Conservation (phyloP, 2,329 filamentous ascomycete genomes). For the Fusarium albidum region DNA sequence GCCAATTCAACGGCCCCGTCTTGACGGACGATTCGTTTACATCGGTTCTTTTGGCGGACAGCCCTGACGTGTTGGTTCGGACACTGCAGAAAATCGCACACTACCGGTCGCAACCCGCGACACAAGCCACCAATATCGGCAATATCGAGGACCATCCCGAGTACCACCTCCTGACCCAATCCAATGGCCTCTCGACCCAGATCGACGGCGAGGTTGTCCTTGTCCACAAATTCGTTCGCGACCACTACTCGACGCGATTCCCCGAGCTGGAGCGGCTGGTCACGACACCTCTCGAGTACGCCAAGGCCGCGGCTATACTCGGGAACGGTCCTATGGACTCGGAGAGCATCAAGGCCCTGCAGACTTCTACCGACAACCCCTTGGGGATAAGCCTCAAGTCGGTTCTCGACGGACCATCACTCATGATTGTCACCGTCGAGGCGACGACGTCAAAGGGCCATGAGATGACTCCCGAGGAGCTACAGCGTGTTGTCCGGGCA, state of each 20-base stretch:
- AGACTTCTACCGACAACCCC: slow-evolving; percentile 79
- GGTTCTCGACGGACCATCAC: slow-evolving; percentile 84
- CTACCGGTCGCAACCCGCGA: slow-evolving; percentile 74
- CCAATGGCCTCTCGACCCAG: slow-evolving; percentile 87
- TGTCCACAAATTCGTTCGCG: slow-evolving; percentile 95
- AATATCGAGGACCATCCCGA: slow-evolving; percentile 93
- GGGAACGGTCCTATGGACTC: slow-evolving; percentile 89
- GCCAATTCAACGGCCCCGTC: slow-evolving; percentile 27
- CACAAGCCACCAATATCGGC: slow-evolving; percentile 73
- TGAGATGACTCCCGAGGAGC: slow-evolving; percentile 77
- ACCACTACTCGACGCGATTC: slow-evolving; percentile 94
- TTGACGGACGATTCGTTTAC: slow-evolving; percentile 63
- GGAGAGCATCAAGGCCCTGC: slow-evolving; percentile 80
- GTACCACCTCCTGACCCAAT: slow-evolving; percentile 86
- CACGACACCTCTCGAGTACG: slow-evolving; percentile 92
- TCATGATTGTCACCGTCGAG: slow-evolving; percentile 97
- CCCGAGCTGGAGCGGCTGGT: slow-evolving; percentile 91
- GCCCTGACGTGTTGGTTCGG: slow-evolving; percentile 70
- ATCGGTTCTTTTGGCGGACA: slow-evolving; percentile 63
- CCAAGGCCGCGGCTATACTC: slow-evolving; percentile 92
- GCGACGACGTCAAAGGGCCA: slow-evolving; percentile 88
- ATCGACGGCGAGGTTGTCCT: slow-evolving; percentile 93
- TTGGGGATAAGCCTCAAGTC: slow-evolving; percentile 78
- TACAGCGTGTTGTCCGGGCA: slow-evolving; percentile 76
- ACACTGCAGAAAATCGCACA: slow-evolving; percentile 78